Conservation (phyloP, 2,329 filamentous ascomycete species). For the Colletotrichum filicis region DNA sequence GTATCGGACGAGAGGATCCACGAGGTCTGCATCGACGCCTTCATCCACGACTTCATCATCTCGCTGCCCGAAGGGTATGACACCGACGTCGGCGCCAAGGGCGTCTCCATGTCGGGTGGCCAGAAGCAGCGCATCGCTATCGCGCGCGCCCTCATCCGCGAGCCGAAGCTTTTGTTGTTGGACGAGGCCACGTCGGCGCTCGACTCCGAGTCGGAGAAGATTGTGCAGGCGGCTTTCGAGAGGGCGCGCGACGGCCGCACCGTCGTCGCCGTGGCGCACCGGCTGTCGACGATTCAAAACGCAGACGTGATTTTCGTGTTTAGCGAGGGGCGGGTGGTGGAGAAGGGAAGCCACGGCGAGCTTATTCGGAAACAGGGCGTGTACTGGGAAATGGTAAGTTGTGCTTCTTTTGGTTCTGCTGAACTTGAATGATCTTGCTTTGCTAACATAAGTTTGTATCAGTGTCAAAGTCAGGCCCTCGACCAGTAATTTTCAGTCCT, state of each 20-base stretch:
- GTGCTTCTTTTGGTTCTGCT: no score
- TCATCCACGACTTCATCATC: conserved; percentile 66
- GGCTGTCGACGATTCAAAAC: conserved; percentile 54
- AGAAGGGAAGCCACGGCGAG: conserved; percentile 51
- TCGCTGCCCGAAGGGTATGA: conserved; percentile 62
- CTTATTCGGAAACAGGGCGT: conserved; percentile 30
- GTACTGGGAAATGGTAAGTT: conserved; percentile 36
- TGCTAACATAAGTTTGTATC: not conserved
- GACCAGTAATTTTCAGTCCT: conserved; percentile 11
- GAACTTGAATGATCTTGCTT: not conserved
- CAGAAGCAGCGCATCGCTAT: conserved; percentile 68
- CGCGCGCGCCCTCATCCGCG: conserved; percentile 63
- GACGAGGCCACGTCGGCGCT: conserved; percentile 69
- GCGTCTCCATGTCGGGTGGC: conserved; percentile 65
- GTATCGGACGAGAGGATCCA: conserved; percentile 39
- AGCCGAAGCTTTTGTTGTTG: conserved; percentile 61
- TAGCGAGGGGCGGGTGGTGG: conserved; percentile 51
- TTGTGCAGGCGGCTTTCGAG: conserved; percentile 56
- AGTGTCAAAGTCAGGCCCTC: conserved; percentile 36
- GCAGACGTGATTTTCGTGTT: conserved; percentile 58
- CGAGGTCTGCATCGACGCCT: conserved; percentile 50
- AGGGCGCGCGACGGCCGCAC: conserved; percentile 45
- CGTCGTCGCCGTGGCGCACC: conserved; percentile 54
- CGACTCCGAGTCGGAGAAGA: conserved; percentile 64
- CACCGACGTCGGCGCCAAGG: conserved; percentile 63